Percentiles rank a stretch among this genome's conserved stretches.
Conservation (phyloP, 192 early-diverging fungal genomes). For the Entophlyctis luteolus region DNA sequence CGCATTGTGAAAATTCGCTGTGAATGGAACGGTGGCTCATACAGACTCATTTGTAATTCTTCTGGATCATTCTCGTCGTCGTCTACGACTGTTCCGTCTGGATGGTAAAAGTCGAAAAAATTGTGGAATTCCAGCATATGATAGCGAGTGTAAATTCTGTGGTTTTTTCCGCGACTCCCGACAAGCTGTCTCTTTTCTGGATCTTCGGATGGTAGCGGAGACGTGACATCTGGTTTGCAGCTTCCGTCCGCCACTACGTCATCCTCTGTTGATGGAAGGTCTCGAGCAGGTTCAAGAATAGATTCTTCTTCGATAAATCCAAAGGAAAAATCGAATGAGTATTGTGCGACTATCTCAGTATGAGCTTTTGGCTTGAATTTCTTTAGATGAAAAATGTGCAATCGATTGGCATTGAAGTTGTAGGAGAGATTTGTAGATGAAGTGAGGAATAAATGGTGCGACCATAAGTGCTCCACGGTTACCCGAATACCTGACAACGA, state of each 20-base stretch:
- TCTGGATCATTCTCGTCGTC: not conserved
- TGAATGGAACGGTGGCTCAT: too few relatives aligned
- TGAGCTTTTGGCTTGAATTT: conserved; percentile 11
- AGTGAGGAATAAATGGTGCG: conserved; percentile 2
- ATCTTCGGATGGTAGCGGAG: not conserved
- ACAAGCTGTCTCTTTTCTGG: not conserved
- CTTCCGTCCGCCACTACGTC: not conserved
- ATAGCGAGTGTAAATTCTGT: conserved; percentile 8
- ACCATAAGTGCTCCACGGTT: not conserved
- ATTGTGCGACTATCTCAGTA: conserved; percentile 14
- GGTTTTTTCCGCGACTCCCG: conserved; percentile 11
- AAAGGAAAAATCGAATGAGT: conserved; percentile 3
- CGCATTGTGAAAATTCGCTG: not conserved
- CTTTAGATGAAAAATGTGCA: conserved; percentile 12
- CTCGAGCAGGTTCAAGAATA: conserved; percentile 2
- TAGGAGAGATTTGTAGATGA: conserved; percentile 1
- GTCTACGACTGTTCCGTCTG: not conserved
- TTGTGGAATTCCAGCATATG: conserved; percentile 14
- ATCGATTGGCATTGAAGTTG: not conserved
- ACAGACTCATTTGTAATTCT: too few relatives aligned
- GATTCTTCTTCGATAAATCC: conserved; percentile 4
- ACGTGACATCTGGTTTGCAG: not conserved
- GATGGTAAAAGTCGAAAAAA: not conserved
- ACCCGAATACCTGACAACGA: not conserved
- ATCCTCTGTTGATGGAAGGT: too few relatives aligned